Evolutionary conservation across 441 rosid species (phyloP).

Genomic region (Adansonia gregorii): DNA sequence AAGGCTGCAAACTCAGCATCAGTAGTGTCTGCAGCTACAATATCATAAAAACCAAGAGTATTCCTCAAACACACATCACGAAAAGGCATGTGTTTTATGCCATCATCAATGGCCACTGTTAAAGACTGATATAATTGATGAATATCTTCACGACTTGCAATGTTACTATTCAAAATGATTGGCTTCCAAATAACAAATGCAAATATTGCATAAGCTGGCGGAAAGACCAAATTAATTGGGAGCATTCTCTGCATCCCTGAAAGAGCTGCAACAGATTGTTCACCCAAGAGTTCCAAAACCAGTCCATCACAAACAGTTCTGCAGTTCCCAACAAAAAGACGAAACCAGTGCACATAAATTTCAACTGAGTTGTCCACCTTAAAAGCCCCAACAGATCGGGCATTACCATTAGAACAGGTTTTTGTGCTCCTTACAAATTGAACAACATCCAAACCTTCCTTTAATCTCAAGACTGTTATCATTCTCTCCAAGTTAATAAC

Average conservation of each 20-base stretch:
- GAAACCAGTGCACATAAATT: constrained; percentile 90
- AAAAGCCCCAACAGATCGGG: constrained; percentile 60
- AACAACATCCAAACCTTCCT: constrained; percentile 85
- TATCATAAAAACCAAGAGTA: constrained; percentile 80
- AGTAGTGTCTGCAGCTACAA: constrained; percentile 76
- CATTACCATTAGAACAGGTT: constrained; percentile 83
- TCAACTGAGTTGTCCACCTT: constrained; percentile 75
- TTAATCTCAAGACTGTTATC: constrained; percentile 79
- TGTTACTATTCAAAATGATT: constrained; percentile 56
- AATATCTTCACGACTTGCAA: constrained; percentile 74
- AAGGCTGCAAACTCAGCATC: constrained; percentile 88
- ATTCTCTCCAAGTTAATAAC: constrained; percentile 95
- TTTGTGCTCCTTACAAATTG: constrained; percentile 78
- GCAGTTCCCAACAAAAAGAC: constrained; percentile 91
- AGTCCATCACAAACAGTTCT: constrained; percentile 87
- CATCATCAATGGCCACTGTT: constrained; percentile 75
- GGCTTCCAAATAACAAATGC: constrained; percentile 88
- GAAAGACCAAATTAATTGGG: constrained; percentile 86
- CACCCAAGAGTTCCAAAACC: constrained; percentile 88
- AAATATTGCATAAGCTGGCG: constrained; percentile 88
- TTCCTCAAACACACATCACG: constrained; percentile 95
- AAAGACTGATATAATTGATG: constrained; percentile 78
- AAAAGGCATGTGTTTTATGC: constrained; percentile 80
- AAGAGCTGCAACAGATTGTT: constrained; percentile 81
- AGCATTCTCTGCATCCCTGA: constrained; percentile 96